These are phyloP conservation scores for Coniochaeta hoffmannii DNA, from an alignment of 2,329 filamentous ascomycete genomes.

Conservation along the genomic window DNA sequence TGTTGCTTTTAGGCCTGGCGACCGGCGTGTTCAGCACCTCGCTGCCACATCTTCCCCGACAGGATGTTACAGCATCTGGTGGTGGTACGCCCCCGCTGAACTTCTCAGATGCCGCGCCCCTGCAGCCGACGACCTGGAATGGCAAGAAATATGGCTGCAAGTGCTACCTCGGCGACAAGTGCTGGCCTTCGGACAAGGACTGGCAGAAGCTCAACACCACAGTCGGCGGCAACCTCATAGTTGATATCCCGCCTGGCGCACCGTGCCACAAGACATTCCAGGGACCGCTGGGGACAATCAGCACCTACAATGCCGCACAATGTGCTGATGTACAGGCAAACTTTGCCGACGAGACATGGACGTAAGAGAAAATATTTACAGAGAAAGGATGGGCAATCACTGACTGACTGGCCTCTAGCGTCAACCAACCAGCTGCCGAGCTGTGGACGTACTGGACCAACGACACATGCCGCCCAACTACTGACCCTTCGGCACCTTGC, in stretches of 20 bases:
- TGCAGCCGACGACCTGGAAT: conserved; percentile 8
- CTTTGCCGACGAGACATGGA: conserved; percentile 27
- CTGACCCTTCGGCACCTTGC: conserved; percentile 23
- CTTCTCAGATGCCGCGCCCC: conserved; percentile 3
- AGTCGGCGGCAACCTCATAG: conserved; percentile 26
- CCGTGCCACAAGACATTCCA: conserved; percentile 28
- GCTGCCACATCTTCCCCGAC: not conserved
- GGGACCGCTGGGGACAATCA: conserved; percentile 25
- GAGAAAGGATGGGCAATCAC: not conserved
- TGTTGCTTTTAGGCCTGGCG: not conserved
- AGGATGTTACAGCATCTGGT: not conserved
- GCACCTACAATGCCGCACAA: conserved; percentile 25
- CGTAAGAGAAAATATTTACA: conserved; percentile 18
- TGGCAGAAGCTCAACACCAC: conserved; percentile 24
- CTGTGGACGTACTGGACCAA: conserved; percentile 37
- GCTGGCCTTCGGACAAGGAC: conserved; percentile 15
- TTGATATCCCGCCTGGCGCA: conserved; percentile 21
- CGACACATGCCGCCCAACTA: conserved; percentile 29
- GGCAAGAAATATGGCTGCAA: conserved; percentile 18
- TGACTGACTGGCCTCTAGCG: conserved; percentile 5
- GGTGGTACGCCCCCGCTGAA: not conserved
- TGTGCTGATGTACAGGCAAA: conserved; percentile 22
- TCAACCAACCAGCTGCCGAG: conserved; percentile 16
- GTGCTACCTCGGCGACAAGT: conserved; percentile 16
- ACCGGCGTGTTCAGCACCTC: not conserved